These are phyloP conservation scores for Clathrus columnatus DNA, from an alignment of 768 basidiomycete species.

Conservation along the genomic window DNA sequence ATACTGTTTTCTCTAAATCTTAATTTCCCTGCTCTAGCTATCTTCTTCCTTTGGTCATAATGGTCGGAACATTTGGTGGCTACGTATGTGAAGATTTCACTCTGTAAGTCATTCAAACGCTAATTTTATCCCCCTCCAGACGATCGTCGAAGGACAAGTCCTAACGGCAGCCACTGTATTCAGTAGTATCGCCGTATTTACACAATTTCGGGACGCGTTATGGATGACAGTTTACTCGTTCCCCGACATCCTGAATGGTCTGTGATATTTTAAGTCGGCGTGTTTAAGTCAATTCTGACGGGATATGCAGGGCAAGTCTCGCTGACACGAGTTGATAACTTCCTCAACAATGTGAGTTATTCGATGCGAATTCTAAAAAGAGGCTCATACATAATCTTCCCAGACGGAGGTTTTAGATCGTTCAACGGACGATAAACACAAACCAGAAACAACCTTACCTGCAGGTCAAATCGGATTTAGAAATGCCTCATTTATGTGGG, in stretches of 20 bases:
- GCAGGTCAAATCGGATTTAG: background rate
- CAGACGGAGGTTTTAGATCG: background rate
- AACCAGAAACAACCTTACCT: background rate
- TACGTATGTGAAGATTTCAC: background rate
- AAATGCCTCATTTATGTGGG: slow-evolving; percentile 18
- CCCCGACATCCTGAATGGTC: background rate
- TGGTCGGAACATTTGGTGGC: slow-evolving; percentile 25
- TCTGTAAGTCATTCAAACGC: background rate
- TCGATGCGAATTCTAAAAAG: background rate
- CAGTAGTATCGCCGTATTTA: slow-evolving; percentile 31
- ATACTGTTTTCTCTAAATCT: background rate
- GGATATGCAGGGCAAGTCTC: slow-evolving; percentile 23
- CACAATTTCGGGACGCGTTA: slow-evolving; percentile 23
- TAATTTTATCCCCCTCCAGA: background rate
- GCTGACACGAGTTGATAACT: slow-evolving; percentile 28
- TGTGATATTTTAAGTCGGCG: background rate
- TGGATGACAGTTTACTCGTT: slow-evolving; percentile 8
- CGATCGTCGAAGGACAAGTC: background rate
- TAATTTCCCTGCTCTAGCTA: slow-evolving; percentile 17
- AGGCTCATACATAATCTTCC: background rate
- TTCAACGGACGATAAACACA: background rate
- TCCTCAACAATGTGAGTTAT: slow-evolving; percentile 20
- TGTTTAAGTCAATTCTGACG: background rate
- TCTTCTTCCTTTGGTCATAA: slow-evolving; percentile 27
- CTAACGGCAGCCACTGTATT: slow-evolving; percentile 18